Evolutionary conservation across 2,329 filamentous ascomycete genomes (phyloP), one percentile per base, ranked within the genome.

Genomic region (Xylaria sp.): DNA sequence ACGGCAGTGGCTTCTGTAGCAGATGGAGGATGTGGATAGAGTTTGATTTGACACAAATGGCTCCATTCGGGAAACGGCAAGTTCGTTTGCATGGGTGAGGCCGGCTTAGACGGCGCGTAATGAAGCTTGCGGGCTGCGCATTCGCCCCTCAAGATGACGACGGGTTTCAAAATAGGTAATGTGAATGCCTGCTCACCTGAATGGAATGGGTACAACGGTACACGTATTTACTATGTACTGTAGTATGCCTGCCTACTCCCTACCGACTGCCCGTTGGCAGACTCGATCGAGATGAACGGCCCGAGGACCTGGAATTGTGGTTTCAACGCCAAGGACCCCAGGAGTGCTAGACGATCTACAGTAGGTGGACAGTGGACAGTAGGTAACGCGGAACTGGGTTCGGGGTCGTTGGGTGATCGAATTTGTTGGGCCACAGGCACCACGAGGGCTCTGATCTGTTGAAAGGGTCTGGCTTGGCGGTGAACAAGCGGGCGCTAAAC

Each of bases 131-230:
- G 41, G 19, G 52, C 52, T 47, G 43, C 17, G 33, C 60, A 54
- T 59, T 44, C 61, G 62, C 64, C 63, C 68, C 65, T 55, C 63
- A 15, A 59, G 65, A 58, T 69, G 68, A 68, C 68, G 60, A 68
- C 27, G 21, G 29, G 59, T 57, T 58, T 62, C 48, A 47, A 48
- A 47, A 38, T 25, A 37, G 33, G 19, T 35, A 51, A 51, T 51
- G 33, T 38, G 47, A 51, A 52, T 49, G 62, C 57, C 48, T 67
- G 64, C 69, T 71, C 67, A 71, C 69, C 69, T 71, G 62, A 64
- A 66, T 56, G 33, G 17, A 38, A 9, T 3, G 23, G 48, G 35
- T n/a, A 40, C 48, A 17, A 8, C 48, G 35, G 46, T 23, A 33
- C 46, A 48, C 46, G 46, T 48, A 35, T 23, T 35, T 21, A n/a